These are phyloP conservation scores for Taphrina sp. DNA, from an alignment of 1,139 yeast species.

Conservation along the genomic window DNA sequence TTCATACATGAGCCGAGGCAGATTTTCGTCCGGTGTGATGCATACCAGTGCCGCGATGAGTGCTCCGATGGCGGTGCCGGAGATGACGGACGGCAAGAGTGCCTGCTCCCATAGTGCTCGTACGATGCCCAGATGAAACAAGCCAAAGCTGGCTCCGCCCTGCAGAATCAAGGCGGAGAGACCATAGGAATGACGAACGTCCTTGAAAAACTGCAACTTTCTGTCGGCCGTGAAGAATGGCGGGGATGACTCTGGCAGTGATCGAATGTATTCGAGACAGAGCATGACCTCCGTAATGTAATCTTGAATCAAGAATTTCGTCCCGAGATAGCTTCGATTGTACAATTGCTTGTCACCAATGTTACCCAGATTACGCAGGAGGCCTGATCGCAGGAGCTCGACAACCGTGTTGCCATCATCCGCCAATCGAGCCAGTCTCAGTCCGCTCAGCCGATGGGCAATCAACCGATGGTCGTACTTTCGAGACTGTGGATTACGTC, in stretches of 20 bases:
- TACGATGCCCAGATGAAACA: constrained; percentile 87
- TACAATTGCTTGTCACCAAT: constrained; percentile 76
- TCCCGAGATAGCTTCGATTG: constrained; percentile 54
- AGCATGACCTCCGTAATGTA: constrained; percentile 73
- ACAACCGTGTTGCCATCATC: constrained; percentile 61
- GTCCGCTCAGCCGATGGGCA: constrained; percentile 63
- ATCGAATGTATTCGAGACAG: constrained; percentile 49
- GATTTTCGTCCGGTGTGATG: constrained; percentile 73
- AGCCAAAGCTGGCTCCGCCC: constrained; percentile 94
- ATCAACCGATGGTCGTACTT: constrained; percentile 83
- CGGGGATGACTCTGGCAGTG: constrained; percentile 45
- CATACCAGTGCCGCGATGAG: constrained; percentile 87
- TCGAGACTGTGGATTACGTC: constrained; percentile 78
- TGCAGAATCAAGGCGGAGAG: constrained; percentile 87
- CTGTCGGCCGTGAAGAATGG: constrained; percentile 41
- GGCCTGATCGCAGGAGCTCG: constrained; percentile 75
- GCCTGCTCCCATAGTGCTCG: constrained; percentile 72
- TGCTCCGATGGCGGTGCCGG: constrained; percentile 96
- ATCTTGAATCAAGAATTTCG: constrained; percentile 77
- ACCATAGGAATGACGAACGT: constrained; percentile 88
- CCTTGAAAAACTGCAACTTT: constrained; percentile 72
- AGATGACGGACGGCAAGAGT: constrained; percentile 77
- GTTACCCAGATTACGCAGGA: constrained; percentile 85
- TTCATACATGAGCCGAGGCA: constrained; percentile 41
- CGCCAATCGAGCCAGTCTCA: constrained; percentile 61